Conservation (phyloP, 2,329 filamentous ascomycete species). For the Talaromyces sp. region DNA sequence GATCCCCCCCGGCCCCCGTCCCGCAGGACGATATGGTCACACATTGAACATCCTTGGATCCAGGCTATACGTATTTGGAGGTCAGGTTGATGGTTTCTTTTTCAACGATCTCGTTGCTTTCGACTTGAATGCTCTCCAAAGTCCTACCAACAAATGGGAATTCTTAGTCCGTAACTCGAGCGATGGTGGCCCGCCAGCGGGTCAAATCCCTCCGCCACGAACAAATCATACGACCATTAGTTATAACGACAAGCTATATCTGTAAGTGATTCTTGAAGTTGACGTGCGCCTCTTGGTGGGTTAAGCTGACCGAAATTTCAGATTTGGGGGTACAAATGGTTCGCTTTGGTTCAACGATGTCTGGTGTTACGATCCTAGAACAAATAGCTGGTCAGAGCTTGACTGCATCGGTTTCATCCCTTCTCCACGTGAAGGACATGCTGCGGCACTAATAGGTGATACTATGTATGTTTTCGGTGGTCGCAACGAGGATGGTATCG, state of each 20-base stretch:
- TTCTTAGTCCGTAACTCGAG: conserved; percentile 77
- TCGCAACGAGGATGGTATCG: conserved; percentile 86
- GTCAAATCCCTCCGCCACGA: conserved; percentile 76
- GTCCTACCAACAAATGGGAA: conserved; percentile 90
- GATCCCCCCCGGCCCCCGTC: conserved; percentile 79
- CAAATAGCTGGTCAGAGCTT: conserved; percentile 80
- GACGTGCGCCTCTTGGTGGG: background rate
- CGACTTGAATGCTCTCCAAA: conserved; percentile 91
- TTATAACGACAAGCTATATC: conserved; percentile 87
- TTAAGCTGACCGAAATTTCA: conserved; percentile 36
- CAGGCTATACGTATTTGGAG: conserved; percentile 96
- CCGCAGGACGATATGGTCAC: conserved; percentile 90
- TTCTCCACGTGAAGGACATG: conserved; percentile 87
- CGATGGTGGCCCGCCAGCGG: conserved; percentile 54
- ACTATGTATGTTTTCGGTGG: conserved; percentile 99
- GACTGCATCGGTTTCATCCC: conserved; percentile 99
- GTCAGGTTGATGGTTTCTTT: conserved; percentile 94
- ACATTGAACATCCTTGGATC: conserved; percentile 95
- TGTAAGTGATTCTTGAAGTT: conserved; percentile 58
- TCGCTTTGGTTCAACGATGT: conserved; percentile 98
- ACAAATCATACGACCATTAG: conserved; percentile 94
- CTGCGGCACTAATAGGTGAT: conserved; percentile 88
- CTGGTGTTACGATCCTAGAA: conserved; percentile 86
- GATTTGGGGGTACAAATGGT: conserved; percentile 96
- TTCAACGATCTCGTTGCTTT: conserved; percentile 97